Base-by-base conservation (phyloP, 2,329 filamentous ascomycete species). In the Chrysosphaeria jannelii region DNA sequence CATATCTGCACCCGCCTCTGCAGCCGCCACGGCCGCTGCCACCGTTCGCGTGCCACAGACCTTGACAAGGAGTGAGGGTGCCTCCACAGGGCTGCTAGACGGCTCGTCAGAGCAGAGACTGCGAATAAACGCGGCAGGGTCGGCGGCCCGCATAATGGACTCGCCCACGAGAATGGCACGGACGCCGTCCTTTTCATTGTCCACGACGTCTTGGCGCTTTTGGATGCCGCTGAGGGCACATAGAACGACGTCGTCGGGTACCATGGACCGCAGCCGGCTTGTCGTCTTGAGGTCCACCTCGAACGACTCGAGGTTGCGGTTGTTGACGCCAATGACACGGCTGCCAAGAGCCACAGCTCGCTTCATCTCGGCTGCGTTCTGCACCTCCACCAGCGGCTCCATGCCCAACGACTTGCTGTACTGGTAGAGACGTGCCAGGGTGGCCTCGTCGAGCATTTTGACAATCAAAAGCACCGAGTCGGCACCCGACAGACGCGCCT, bases 341-440 rank as follows among this genome's bases (percentile, higher is more conserved):
- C 85, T 61, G 8, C 81, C 85, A 12, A 97, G 55, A 27, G 71
- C 60, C 21, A 91, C 64, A 6, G 88, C 85, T 27, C 65, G 66
- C 19, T 68, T 56, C 75, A 91, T 97, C 45, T 97, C 85, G 23
- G 85, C 74, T 0, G 68, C 64, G 20, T 71, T 97, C 39, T 97
- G 89, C 14, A 97, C 85, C 42, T 97, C 85, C 2, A 97, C 85
- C 14, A 97, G 47, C 16, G 85, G 85, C 46, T 97, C 88, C 85
- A 97, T 97, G 10, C 79, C 81, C 3, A 97, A 53, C 3, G 69
- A 78, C 20, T 65, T 54, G 2, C 78, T 91, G 47, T 93, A 97
- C 27, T 65, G 56, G 50, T 91, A 97, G 8, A 97, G 51, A 21
- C 61, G 56, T 28, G 64, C 63, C 15, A 97, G 53, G 4, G 71